These are phyloP conservation scores for Vinca minor DNA, from an alignment of 257 asterid species.

Conservation along the genomic window DNA sequence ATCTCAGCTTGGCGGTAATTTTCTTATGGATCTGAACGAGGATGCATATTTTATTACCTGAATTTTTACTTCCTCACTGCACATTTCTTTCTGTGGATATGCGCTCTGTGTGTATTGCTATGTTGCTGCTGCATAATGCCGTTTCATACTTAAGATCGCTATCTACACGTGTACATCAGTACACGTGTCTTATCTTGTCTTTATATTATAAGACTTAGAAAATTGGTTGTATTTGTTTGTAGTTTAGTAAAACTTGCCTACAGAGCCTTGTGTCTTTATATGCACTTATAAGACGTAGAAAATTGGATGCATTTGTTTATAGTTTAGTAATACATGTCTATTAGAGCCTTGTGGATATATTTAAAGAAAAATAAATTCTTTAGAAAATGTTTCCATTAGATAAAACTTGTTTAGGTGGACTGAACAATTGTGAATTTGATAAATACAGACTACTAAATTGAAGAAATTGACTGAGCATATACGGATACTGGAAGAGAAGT, in stretches of 20 bases:
- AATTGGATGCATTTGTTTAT: background rate
- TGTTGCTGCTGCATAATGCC: background rate
- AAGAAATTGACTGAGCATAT: slow-evolving; percentile 67
- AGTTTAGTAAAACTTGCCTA: background rate
- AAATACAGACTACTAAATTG: slow-evolving; percentile 70
- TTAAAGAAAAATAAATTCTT: background rate
- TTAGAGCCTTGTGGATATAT: background rate
- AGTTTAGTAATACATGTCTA: background rate
- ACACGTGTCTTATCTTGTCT: slow-evolving; percentile 8
- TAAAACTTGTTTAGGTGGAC: slow-evolving; percentile 1
- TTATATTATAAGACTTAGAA: background rate
- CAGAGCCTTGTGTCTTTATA: background rate
- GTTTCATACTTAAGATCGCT: background rate
- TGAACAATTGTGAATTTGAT: slow-evolving; percentile 14
- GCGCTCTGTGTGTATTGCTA: background rate
- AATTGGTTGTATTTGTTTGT: background rate
- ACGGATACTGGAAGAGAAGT: slow-evolving; percentile 65
- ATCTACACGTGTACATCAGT: background rate
- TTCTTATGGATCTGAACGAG: background rate
- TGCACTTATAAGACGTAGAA: background rate
- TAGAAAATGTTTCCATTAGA: background rate
- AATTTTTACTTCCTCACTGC: background rate
- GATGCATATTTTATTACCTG: background rate
- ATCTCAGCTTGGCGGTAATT: slow-evolving; percentile 75
- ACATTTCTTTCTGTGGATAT: background rate